Conservation (phyloP, 2,329 filamentous ascomycete genomes). For the Gliomastix tumulicola region DNA sequence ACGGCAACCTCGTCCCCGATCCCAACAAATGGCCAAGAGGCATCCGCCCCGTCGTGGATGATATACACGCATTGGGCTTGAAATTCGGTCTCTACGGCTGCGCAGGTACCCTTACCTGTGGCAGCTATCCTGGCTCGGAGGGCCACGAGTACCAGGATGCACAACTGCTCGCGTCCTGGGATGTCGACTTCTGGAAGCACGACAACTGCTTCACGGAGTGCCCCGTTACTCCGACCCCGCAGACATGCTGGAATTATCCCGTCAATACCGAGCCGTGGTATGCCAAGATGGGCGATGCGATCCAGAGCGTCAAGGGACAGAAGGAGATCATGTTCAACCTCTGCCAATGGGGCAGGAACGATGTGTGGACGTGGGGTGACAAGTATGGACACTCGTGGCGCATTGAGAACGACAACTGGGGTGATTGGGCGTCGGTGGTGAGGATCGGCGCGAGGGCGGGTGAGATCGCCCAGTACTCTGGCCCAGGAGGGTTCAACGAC, state of each 20-base stretch:
- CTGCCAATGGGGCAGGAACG: constrained; percentile 41
- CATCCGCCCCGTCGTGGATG: constrained; percentile 41
- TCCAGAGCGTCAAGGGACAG: constrained; percentile 20
- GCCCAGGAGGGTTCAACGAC: constrained; percentile 17
- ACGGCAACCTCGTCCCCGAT: constrained; percentile 35
- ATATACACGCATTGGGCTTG: constrained; percentile 47
- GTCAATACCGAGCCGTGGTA: constrained; percentile 7
- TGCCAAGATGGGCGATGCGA: constrained; percentile 36
- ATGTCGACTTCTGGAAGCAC: constrained; percentile 10
- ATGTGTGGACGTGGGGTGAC: constrained; percentile 37
- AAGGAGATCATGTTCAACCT: constrained; percentile 39
- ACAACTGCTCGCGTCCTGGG: constrained; percentile 6
- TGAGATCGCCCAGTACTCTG: constrained; percentile 10
- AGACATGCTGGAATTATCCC: constrained; percentile 5
- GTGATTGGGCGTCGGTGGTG: constrained; percentile 9
- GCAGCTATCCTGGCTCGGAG: constrained; percentile 7
- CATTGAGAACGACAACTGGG: constrained; percentile 28
- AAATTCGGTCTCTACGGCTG: constrained; percentile 58
- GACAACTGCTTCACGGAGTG: constrained; percentile 8
- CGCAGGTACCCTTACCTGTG: constrained; percentile 29
- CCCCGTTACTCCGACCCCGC: too few species aligned
- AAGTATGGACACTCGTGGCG: constrained; percentile 30
- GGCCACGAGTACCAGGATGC: constrained; percentile 8
- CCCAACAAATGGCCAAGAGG: constrained; percentile 46
- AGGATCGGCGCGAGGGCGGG: constrained; percentile 8